phyloP scores from a whole-genome alignment of 2,329 filamentous ascomycete genomes.

The Cytospora chrysosperma region DNA sequence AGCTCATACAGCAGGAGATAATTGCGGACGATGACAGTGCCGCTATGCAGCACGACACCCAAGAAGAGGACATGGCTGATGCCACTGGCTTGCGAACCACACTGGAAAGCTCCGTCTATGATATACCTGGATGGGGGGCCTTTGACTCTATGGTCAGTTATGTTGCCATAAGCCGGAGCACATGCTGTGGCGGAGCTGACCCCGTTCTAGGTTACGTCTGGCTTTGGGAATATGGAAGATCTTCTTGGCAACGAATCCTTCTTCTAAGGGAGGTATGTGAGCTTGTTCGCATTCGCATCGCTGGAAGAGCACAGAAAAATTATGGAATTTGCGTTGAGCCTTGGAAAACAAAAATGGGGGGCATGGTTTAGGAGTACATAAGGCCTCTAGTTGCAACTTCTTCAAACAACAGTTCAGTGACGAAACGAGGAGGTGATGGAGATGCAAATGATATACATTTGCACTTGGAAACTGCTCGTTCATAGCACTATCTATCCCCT shows the following conservation, averaged over 20 bases:
- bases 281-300: too few relatives aligned
- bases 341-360: too few relatives aligned
- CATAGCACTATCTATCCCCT: too few relatives aligned
- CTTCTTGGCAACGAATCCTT: constrained; percentile 16
- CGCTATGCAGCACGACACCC: background rate
- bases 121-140: constrained; percentile 21
- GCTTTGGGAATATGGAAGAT: constrained; percentile 20
- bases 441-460: too few relatives aligned
- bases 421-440: too few relatives aligned
- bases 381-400: too few relatives aligned
- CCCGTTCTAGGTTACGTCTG: constrained; percentile 14
- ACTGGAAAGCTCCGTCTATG: constrained; percentile 16
- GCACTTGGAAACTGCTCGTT: too few relatives aligned
- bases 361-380: too few relatives aligned
- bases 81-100: constrained; percentile 9
- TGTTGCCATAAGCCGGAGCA: too few relatives aligned
- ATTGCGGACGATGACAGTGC: background rate
- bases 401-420: too few relatives aligned
- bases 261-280: background rate
- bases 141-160: constrained; percentile 24
- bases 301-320: too few relatives aligned
- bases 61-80: background rate
- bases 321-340: too few relatives aligned
- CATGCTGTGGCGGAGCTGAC: background rate
- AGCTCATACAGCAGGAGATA: background rate